Base-by-base conservation (phyloP, 495 filamentous ascomycete species). In the Trichodelitschia bisporula region DNA sequence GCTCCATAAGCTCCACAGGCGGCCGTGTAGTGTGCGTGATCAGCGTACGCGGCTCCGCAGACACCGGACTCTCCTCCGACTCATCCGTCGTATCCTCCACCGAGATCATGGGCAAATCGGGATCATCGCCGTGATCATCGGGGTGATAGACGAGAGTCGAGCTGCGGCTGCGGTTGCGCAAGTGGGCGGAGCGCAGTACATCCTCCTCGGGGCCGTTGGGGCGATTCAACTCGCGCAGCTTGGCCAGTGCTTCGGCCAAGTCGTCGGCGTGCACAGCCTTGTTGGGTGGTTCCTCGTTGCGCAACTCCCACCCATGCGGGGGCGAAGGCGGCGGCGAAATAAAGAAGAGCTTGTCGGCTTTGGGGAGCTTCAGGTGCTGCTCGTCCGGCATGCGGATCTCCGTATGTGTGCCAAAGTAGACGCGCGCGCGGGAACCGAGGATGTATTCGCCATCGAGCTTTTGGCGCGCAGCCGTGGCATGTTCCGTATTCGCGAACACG, bases 321-420 rank as follows among this genome's bases (percentile, higher is more conserved):
- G 86, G 86, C 35, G 61, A 69, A 1, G 86, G 89, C 6, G 86
- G 86, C 19, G 86, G 86, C 34, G 69, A 77, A 56, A 97, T 93
- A 56, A 97, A 95, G 63, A 93, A 91, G 20, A 92, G 62, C 56
- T 92, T 93, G 40, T 77, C 69, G 26, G 69, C 56, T 38, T 90
- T 77, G 10, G 86, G 86, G 1, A 80, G 69, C 21, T 72, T 60
- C 4, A 97, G 64, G 36, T 84, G 74, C 34, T 59, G 59, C 24
- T 57, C 47, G 33, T 65, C 65, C 36, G 70, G 59, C n/a, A n/a
- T n/a, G n/a, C 56, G 54, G 19, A 58, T 50, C 3, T 66, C 46
- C 16, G 72, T 54, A 15, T 69, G 71, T 2, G 76, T 89, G 42
- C 89, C 89, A 46, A 91, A 97, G 63, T 86, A 95, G 44, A 93